Evolutionary conservation across 1,284 basidiomycete species (phyloP), one percentile per base, ranked within the genome.

Genomic region (Trichosporon coremiiforme): DNA sequence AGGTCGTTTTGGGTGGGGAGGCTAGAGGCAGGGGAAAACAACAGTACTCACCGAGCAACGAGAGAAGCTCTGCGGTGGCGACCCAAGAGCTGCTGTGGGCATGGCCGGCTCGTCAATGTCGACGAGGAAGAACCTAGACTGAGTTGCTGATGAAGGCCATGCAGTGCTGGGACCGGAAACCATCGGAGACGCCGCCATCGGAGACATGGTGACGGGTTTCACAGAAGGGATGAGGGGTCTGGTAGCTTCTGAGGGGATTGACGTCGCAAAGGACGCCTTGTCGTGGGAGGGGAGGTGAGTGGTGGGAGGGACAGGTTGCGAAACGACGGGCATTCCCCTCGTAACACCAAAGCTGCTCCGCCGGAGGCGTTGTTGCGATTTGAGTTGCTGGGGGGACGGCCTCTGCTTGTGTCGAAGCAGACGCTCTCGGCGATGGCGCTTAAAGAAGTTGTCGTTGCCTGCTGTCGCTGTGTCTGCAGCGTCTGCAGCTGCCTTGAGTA

Each of bases 31-130:
- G 35, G 9, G n/a, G 15, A n/a, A 33, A 13, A 17, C 35, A n/a
- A 17, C n/a, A 38, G 36, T 3, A 69, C 70, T 67, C n/a, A 73
- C 71, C 1, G 71, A 69, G 65, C 67, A 70, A 20, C 69, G 67
- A 13, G 65, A 31, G 38, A 60, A 69, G 2, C 65, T 50, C 12
- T 22, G 69, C 5, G 55, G 57, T 13, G 67, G 67, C 20, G 64
- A 66, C 41, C 65, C 57, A 9, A 62, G 62, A 7, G 66, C 66
- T 29, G 29, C 47, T 15, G 63, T 38, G 9, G 47, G 57, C 29
- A 62, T 35, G 29, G 57, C 31, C 17, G 57, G 31, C 57, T 62
- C 29, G 60, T 71, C 70, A 25, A 64, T 53, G 65, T 72, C 68
- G 25, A 29, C 68, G 17, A 70, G 65, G 47, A 68, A 72, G 64